Conservation (phyloP, 2,329 filamentous ascomycete genomes). For the Colletotrichum kahawae region DNA sequence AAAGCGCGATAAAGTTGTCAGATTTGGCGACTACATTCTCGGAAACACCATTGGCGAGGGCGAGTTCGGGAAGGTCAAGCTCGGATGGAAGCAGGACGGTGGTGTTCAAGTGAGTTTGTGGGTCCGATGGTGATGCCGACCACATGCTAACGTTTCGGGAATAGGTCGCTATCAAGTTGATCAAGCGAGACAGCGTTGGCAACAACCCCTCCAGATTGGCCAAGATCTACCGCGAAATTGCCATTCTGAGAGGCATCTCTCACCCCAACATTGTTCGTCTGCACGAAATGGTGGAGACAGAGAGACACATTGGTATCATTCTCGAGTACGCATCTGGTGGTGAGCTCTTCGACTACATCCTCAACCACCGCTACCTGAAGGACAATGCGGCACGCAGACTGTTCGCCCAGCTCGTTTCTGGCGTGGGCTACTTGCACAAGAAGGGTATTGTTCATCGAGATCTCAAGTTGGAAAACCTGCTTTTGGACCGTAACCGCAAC, state of each 20-base stretch:
- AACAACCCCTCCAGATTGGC: constrained; percentile 87
- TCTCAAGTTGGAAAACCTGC: constrained; percentile 92
- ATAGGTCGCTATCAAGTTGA: constrained; percentile 95
- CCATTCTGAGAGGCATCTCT: constrained; percentile 84
- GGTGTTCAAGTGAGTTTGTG: constrained; percentile 43
- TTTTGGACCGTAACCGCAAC: constrained; percentile 95
- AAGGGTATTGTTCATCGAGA: constrained; percentile 98
- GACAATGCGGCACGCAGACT: constrained; percentile 88
- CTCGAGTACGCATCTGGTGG: constrained; percentile 97
- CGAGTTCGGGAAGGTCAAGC: constrained; percentile 98
- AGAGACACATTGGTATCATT: constrained; percentile 96
- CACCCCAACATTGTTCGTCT: constrained; percentile 97
- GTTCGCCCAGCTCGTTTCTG: constrained; percentile 94
- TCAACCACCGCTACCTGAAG: constrained; percentile 96
- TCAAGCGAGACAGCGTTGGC: constrained; percentile 88
- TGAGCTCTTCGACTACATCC: constrained; percentile 97
- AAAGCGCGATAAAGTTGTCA: constrained; percentile 70
- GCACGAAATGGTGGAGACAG: constrained; percentile 98
- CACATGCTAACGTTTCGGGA: constrained; percentile 18
- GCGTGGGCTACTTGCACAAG: constrained; percentile 96
- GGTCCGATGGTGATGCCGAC: not conserved
- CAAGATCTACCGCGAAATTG: constrained; percentile 97
- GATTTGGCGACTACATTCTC: constrained; percentile 94
- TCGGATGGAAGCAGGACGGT: constrained; percentile 42
- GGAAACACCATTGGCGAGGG: constrained; percentile 97